Conservation (phyloP, 768 basidiomycete genomes). For the Jaapia argillacea region DNA sequence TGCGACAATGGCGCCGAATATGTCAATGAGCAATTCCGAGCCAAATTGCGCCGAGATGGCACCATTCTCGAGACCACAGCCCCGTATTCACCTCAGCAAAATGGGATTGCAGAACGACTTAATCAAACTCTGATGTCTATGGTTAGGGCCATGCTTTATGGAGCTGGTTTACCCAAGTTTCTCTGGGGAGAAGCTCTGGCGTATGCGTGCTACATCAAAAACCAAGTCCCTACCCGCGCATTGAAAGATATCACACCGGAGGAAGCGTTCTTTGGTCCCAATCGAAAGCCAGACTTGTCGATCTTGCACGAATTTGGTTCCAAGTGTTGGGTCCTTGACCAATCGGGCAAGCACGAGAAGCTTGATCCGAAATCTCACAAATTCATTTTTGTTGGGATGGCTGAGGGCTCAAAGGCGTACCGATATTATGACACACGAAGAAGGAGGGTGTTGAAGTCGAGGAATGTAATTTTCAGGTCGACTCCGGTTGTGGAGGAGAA, state of each 20-base stretch:
- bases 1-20: conserved; percentile 11
- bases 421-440: neutral
- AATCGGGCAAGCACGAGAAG: neutral
- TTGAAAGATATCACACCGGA: conserved; percentile 11
- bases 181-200: conserved; percentile 15
- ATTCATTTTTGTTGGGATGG: neutral
- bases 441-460: neutral
- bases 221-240: conserved; percentile 10
- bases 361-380: neutral
- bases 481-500: no score
- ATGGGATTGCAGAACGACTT: conserved; percentile 16
- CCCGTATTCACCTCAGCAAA: conserved; percentile 14
- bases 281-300: conserved; percentile 13
- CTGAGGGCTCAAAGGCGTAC: neutral
- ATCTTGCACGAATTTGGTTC: conserved; percentile 14
- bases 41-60: neutral
- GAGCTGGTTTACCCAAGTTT: conserved; percentile 6
- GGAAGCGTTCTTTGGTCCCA: conserved; percentile 11
- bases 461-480: neutral
- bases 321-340: conserved; percentile 7
- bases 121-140: conserved; percentile 12
- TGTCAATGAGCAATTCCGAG: neutral
- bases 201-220: conserved; percentile 11
- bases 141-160: conserved; percentile 10
- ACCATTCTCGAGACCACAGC: conserved; percentile 5